phyloP scores from a whole-genome alignment of 2,329 filamentous ascomycete genomes.

The Hirsutella minnesotensis region DNA sequence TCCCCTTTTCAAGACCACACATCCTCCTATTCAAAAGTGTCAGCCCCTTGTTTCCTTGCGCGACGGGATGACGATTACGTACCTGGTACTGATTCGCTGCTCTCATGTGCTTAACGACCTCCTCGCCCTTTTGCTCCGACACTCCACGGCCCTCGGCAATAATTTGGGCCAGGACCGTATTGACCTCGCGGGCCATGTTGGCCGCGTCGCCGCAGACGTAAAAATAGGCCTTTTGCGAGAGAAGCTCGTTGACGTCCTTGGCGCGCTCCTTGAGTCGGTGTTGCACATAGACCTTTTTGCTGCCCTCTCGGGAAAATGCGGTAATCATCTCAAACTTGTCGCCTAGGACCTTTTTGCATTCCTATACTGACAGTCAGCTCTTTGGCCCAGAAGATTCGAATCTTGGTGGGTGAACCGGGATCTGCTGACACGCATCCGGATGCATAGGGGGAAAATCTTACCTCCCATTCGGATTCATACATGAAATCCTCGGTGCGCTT shows the following conservation, averaged over 20 bases:
- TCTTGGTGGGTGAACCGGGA: too few species aligned
- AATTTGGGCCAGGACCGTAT: constrained; percentile 74
- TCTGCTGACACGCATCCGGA: too few species aligned
- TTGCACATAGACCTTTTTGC: constrained; percentile 93
- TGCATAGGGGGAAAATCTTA: too few species aligned
- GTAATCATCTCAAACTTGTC: constrained; percentile 85
- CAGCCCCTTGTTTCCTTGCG: not conserved
- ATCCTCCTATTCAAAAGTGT: not conserved
- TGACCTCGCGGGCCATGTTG: constrained; percentile 93
- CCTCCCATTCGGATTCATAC: constrained; percentile 85
- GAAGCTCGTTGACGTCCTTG: constrained; percentile 74
- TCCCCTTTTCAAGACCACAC: not conserved
- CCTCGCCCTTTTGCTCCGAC: constrained; percentile 78
- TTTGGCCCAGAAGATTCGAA: too few species aligned
- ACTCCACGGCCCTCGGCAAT: constrained; percentile 75
- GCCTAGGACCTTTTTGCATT: constrained; percentile 72
- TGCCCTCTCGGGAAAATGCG: constrained; percentile 82
- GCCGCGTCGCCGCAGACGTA: constrained; percentile 98
- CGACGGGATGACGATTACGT: constrained; percentile 16
- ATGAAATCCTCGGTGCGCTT: constrained; percentile 83
- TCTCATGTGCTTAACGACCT: constrained; percentile 95
- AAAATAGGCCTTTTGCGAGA: constrained; percentile 82
- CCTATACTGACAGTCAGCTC: constrained; percentile 34
- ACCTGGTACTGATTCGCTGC: constrained; percentile 93
- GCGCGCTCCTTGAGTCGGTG: constrained; percentile 77